Conservation (phyloP, 768 basidiomycete genomes). For the Ramaria sp. region DNA sequence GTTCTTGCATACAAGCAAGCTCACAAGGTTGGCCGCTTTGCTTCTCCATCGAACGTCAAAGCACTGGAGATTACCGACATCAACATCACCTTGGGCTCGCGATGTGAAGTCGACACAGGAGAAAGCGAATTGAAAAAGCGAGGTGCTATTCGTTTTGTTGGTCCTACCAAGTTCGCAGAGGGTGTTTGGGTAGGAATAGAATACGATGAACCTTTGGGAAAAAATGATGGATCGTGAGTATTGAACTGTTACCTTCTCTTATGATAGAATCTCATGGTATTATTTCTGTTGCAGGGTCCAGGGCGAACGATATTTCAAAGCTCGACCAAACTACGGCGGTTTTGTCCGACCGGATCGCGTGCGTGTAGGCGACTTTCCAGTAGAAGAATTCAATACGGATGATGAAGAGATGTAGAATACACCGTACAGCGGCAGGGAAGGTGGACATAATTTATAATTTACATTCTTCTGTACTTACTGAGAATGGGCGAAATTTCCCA, state of each 20-base stretch:
- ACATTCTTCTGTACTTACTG: no score
- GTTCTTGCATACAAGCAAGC: constrained; percentile 83
- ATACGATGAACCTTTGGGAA: constrained; percentile 92
- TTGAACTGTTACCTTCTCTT: neutral
- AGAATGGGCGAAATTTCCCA: no score
- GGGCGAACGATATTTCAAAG: constrained; percentile 78
- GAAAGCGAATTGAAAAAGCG: constrained; percentile 56
- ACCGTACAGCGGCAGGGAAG: constrained; percentile 20
- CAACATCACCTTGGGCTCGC: constrained; percentile 54
- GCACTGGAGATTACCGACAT: constrained; percentile 26
- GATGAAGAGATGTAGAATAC: constrained; percentile 55
- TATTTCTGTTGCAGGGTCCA: constrained; percentile 45
- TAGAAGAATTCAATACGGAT: constrained; percentile 65
- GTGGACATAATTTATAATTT: neutral
- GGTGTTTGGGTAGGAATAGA: constrained; percentile 87
- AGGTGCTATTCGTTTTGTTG: constrained; percentile 81
- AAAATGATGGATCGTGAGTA: constrained; percentile 89
- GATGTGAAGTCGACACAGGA: constrained; percentile 74
- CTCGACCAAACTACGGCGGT: constrained; percentile 64
- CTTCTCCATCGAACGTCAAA: constrained; percentile 25
- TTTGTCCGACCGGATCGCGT: constrained; percentile 83
- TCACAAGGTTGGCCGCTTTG: constrained; percentile 84
- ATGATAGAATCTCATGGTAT: neutral
- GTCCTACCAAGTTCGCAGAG: constrained; percentile 63
- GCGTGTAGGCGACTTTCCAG: constrained; percentile 76